Evolutionary conservation across 192 early-diverging fungal species (phyloP).

Genomic region (Podila epicladia): DNA sequence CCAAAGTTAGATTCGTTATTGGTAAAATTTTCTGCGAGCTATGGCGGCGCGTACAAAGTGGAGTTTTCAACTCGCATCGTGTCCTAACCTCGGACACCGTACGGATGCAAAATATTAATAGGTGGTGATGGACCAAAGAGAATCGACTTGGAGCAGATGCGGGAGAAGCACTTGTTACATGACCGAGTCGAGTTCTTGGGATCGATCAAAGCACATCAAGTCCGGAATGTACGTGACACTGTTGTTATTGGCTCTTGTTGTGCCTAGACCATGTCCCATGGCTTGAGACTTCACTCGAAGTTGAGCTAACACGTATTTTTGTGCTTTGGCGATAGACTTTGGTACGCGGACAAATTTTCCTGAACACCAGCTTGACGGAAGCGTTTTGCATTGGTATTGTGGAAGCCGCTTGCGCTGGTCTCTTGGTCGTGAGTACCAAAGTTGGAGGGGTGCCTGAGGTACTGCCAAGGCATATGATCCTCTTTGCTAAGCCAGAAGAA

Average conservation of each 20-base stretch:
- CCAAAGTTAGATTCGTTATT: constrained; percentile 90
- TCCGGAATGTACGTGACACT: constrained; percentile 73
- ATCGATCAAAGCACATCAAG: constrained; percentile 80
- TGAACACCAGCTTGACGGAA: constrained; percentile 98
- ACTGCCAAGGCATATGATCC: constrained; percentile 90
- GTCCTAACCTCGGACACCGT: too few relatives aligned
- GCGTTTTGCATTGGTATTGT: constrained; percentile 99
- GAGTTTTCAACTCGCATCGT: neutral
- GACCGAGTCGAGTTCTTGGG: constrained; percentile 93
- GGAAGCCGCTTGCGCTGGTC: constrained; percentile 93
- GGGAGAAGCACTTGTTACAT: constrained; percentile 91
- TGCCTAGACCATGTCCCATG: neutral
- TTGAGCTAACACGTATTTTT: neutral
- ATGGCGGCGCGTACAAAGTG: too few relatives aligned
- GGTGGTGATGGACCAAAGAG: constrained; percentile 93
- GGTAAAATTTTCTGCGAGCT: constrained; percentile 49
- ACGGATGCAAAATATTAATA: neutral
- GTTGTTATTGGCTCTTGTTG: neutral
- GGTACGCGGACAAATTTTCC: constrained; percentile 92
- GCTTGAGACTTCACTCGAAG: too few relatives aligned
- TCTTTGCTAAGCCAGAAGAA: constrained; percentile 88
- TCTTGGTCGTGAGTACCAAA: constrained; percentile 94
- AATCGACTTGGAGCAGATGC: constrained; percentile 98
- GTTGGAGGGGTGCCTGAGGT: constrained; percentile 99
- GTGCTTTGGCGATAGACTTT: constrained; percentile 56